Base-by-base conservation (phyloP, 148 eudicot genomes). In the Camellia sinensis region DNA sequence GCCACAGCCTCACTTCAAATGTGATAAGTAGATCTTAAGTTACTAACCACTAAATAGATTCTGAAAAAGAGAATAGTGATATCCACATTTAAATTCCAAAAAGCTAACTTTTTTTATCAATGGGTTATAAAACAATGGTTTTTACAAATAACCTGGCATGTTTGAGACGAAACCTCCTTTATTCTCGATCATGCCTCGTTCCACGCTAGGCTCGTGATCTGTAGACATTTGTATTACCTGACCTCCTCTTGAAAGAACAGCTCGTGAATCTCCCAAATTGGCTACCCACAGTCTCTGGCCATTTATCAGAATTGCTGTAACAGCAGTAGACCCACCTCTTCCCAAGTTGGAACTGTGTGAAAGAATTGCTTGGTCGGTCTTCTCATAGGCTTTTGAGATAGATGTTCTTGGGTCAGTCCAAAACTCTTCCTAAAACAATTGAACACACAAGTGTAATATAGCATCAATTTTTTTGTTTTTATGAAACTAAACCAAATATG, bases 311-410 rank as follows among this genome's bases (percentile, higher is more conserved):
- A 90, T 88, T 56, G 92, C 91, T 60, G 92, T 90, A 76, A 90
- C 92, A 76, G 92, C 91, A 62, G 92, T 90, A 6, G 92, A 90
- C 15, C 92, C 92, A 6, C 91, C 92, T 82, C 89, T 83, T 43
- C 86, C 85, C 75, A 88, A 44, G 70, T 87, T 84, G 65, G 88
- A 67, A 71, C 76, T 83, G 13, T 78, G 78, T 50, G 89, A 85
- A 76, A 90, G 87, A 76, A 90, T 88, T 18, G 80, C 85, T 83
- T 74, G 81, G 77, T 90, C 92, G 17, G 91, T 90, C 80, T 86
- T 88, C 79, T 86, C 87, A 77, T 88, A 90, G 14, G 90, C 92
- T 78, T 83, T 90, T 59, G 84, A 43, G 54, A 88, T 88, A 76
- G 92, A 77, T 82, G 81, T 83, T 79, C 83, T 77, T 22, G 89